Evolutionary conservation across 768 basidiomycete species (phyloP).

Genomic region (Arthromyces matolae): DNA sequence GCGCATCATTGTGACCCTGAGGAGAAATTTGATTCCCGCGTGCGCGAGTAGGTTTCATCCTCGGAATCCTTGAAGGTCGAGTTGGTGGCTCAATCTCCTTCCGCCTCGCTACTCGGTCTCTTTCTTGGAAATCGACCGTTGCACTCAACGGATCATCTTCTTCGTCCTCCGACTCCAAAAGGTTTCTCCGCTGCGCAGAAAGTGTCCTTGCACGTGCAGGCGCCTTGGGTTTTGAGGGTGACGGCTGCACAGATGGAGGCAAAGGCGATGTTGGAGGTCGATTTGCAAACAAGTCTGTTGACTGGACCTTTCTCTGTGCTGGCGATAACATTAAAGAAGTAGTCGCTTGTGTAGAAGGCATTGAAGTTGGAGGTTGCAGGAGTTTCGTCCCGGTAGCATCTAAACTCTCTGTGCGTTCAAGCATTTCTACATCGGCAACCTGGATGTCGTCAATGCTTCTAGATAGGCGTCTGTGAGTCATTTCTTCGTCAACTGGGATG

Average conservation of each 20-base stretch:
- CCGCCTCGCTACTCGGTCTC: background rate
- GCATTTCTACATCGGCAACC: constrained; percentile 30
- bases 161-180: constrained; percentile 21
- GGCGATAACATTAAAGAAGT: background rate
- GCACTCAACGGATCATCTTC: constrained; percentile 32
- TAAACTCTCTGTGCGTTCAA: too few relatives aligned
- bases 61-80: background rate
- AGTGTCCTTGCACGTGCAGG: constrained; percentile 42
- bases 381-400: too few relatives aligned
- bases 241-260: constrained; percentile 58
- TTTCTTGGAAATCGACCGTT: constrained; percentile 23
- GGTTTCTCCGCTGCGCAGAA: constrained; percentile 2
- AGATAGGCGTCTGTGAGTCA: background rate
- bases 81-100: background rate
- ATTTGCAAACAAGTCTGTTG: constrained; percentile 45
- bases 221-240: constrained; percentile 54
- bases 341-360: background rate
- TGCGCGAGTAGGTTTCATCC: background rate
- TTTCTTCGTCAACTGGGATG: constrained; percentile 14
- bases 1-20: background rate
- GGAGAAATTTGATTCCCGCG: background rate
- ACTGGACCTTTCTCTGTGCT: background rate
- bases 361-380: background rate
- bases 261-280: constrained; percentile 66
- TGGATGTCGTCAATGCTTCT: constrained; percentile 11